phyloP scores from a whole-genome alignment of 2,329 filamentous ascomycete genomes.

The Furcasterigmium sp. region DNA sequence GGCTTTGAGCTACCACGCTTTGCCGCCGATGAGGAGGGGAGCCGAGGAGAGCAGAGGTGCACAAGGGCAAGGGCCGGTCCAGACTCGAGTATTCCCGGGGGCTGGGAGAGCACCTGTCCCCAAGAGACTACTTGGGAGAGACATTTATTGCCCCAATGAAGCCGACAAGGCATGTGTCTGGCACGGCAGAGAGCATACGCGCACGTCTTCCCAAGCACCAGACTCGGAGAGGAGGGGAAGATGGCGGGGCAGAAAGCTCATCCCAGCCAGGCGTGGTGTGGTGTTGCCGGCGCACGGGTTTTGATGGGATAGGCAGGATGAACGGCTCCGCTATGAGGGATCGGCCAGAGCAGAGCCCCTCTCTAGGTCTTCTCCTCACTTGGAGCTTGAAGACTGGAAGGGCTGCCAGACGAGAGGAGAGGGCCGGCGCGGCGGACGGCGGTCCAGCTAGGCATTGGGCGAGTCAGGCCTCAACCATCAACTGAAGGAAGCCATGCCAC shows the following conservation, averaged over 20 bases:
- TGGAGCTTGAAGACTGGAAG: constrained; percentile 1
- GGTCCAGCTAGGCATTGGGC: constrained; percentile 4
- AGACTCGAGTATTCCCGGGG: not conserved
- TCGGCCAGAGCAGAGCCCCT: not conserved
- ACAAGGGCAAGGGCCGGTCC: constrained; percentile 1
- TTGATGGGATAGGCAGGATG: too few species aligned
- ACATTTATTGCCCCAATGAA: constrained; percentile 5
- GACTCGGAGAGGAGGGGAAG: not conserved
- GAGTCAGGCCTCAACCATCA: constrained; percentile 12
- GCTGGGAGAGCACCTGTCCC: not conserved
- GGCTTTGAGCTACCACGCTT: too few species aligned
- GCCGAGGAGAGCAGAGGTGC: too few species aligned
- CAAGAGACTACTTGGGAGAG: constrained; percentile 4
- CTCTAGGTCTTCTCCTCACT: not conserved
- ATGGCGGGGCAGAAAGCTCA: constrained; percentile 1
- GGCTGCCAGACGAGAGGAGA: not conserved
- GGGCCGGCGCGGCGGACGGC: not conserved
- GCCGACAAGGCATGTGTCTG: not conserved
- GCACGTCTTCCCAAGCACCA: not conserved
- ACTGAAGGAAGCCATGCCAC: too few species aligned
- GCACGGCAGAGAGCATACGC: too few species aligned
- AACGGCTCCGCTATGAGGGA: not conserved
- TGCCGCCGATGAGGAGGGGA: too few species aligned
- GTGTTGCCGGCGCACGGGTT: too few species aligned
- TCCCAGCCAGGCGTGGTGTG: too few species aligned